Percentiles rank a stretch among this genome's conserved stretches.
phyloP scores from a whole-genome alignment of 2,329 filamentous ascomycete species.

The Eutypa lata region DNA sequence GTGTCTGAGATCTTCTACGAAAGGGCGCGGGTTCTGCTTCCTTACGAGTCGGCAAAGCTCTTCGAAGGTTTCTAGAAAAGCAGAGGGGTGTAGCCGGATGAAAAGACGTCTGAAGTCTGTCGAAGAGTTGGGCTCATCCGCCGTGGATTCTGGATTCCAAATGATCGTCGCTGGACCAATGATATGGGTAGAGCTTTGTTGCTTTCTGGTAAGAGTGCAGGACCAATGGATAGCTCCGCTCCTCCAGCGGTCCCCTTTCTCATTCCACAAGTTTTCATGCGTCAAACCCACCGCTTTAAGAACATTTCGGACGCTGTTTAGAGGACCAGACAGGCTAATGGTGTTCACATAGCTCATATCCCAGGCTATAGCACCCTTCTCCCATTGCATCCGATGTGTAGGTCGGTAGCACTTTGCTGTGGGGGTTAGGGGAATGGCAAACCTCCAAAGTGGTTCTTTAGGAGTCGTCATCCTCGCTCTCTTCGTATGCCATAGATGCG shows the following conservation, averaged over 20 bases:
- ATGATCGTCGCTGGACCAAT: slow-evolving; percentile 73
- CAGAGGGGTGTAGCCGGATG: slow-evolving; percentile 78
- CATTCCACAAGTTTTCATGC: slow-evolving; percentile 59
- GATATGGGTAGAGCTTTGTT: slow-evolving; percentile 47
- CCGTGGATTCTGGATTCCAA: slow-evolving; percentile 58
- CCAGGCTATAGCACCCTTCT: slow-evolving; percentile 80
- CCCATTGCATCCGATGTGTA: slow-evolving; percentile 75
- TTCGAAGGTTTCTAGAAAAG: slow-evolving; percentile 67
- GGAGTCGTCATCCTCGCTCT: slow-evolving; percentile 83
- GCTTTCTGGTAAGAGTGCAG: slow-evolving; percentile 50
- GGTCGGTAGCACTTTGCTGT: slow-evolving; percentile 87
- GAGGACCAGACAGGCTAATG: slow-evolving; percentile 69
- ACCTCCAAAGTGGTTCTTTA: slow-evolving; percentile 81
- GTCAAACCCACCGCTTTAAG: slow-evolving; percentile 63
- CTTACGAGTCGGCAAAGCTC: slow-evolving; percentile 57
- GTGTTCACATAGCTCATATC: slow-evolving; percentile 94
- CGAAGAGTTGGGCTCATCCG: slow-evolving; percentile 12
- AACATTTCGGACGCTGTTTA: slow-evolving; percentile 61
- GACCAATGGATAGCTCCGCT: slow-evolving; percentile 47
- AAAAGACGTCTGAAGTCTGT: slow-evolving; percentile 49
- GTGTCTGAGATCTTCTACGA: slow-evolving; percentile 66
- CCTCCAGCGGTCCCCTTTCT: slow-evolving; percentile 69
- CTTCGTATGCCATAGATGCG: slow-evolving; percentile 92
- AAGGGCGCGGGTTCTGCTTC: slow-evolving; percentile 58
- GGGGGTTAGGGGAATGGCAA: slow-evolving; percentile 79